Evolutionary conservation across 305 asterid genomes (phyloP).

Genomic region (Rubia tinctorum): DNA sequence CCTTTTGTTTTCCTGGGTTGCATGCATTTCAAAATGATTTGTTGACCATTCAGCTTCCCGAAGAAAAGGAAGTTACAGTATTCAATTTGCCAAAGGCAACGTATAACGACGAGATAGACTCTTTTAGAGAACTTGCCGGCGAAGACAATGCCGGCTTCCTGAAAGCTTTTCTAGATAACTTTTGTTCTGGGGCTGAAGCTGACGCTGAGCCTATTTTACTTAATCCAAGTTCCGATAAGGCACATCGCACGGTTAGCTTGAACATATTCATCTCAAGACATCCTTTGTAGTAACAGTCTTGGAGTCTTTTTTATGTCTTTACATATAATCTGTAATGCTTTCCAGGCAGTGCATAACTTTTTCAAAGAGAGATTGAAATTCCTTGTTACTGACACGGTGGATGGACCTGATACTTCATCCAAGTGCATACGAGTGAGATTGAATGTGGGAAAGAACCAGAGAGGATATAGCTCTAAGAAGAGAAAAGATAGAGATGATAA

Average conservation of each 20-base stretch:
- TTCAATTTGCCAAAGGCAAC: conserved; percentile 49
- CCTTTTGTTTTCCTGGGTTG: conserved; percentile 7
- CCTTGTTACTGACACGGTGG: conserved; percentile 88
- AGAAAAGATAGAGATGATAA: conserved; percentile 72
- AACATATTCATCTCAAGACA: conserved; percentile 12
- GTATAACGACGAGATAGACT: conserved; percentile 58
- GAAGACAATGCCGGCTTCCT: conserved; percentile 60
- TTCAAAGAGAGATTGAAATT: conserved; percentile 85
- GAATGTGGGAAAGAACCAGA: conserved; percentile 47
- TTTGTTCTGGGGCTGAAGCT: conserved; percentile 42
- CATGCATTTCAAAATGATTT: conserved; percentile 16
- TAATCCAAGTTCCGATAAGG: conserved; percentile 81
- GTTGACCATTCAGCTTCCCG: conserved; percentile 46
- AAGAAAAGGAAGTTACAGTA: conserved; percentile 42
- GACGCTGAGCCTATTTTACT: conserved; percentile 52
- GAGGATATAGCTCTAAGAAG: conserved; percentile 63
- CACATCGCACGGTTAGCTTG: conserved; percentile 68
- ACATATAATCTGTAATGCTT: conserved; percentile 18
- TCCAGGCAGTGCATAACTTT: conserved; percentile 90
- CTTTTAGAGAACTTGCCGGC: conserved; percentile 76
- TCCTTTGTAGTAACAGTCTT: conserved; percentile 5
- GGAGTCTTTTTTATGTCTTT: conserved; percentile 7
- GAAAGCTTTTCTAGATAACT: conserved; percentile 44
- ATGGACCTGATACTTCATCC: conserved; percentile 76
- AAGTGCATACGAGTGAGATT: conserved; percentile 88